A percentile compares a stretch with the other conserved stretches of the same genome.
Conservation (phyloP, 495 filamentous ascomycete genomes). For the Tuber borchii region DNA sequence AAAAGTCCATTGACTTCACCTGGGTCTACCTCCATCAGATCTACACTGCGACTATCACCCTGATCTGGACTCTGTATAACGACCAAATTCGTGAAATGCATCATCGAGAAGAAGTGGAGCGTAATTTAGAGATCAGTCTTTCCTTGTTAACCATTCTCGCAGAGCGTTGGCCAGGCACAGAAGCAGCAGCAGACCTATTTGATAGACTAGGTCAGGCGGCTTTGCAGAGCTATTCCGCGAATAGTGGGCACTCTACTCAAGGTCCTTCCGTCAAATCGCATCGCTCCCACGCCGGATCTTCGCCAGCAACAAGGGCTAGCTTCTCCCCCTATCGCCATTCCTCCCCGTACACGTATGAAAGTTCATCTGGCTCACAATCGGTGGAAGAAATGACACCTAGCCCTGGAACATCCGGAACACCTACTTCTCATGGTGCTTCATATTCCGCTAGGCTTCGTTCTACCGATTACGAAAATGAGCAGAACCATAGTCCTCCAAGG, state of each 20-base stretch:
- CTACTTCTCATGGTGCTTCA: slow-evolving; percentile 15
- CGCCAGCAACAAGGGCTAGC: slow-evolving; percentile 6
- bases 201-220: slow-evolving; percentile 70
- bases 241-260: slow-evolving; percentile 33
- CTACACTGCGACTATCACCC: slow-evolving; percentile 78
- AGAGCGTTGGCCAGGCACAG: slow-evolving; percentile 81
- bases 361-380: slow-evolving; percentile 18
- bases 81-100: slow-evolving; percentile 68
- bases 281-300: slow-evolving; percentile 18
- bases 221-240: slow-evolving; percentile 66
- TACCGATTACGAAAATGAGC: slow-evolving; percentile 15
- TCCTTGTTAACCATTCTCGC: slow-evolving; percentile 67
- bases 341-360: slow-evolving; percentile 18
- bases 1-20: slow-evolving; percentile 69
- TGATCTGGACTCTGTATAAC: slow-evolving; percentile 84
- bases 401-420: slow-evolving; percentile 22
- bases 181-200: slow-evolving; percentile 75
- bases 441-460: slow-evolving; percentile 10
- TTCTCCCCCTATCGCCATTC: slow-evolving; percentile 9
- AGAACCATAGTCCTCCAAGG: slow-evolving; percentile 11
- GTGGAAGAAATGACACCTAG: slow-evolving; percentile 32
- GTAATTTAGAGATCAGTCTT: slow-evolving; percentile 61
- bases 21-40: slow-evolving; percentile 85
- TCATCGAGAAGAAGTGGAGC: slow-evolving; percentile 61
- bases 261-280: background rate